Evolutionary conservation across 2,329 filamentous ascomycete genomes (phyloP), one percentile per base, ranked within the genome.

Genomic region (Aspergillus costaricaensis): DNA sequence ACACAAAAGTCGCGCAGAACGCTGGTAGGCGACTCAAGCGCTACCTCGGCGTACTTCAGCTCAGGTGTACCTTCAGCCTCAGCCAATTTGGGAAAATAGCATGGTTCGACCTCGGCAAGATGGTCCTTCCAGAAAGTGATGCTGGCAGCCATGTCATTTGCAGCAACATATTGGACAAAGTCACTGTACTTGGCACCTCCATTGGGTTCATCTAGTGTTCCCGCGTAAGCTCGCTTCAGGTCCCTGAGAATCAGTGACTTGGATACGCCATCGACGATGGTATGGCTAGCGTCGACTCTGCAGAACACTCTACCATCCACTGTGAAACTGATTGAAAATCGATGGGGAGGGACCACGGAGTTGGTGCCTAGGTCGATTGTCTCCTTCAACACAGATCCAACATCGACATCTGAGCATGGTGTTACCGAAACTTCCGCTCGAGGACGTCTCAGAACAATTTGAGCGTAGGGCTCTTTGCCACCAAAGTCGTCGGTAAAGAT

Each of bases 371-470:
- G 38, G 21, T 19, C 25, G 8, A 52, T 36, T 3, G 19, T 36
- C 55, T 19, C 47, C 36, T 10, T 12, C 7, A 52, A 12, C 19
- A 39, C 15, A 25, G 48, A 25, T 3, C 32, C 23, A 9, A 58
- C 36, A 6, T n/a, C 23, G 30, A 27, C 27, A 17, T 50, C 27
- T n/a, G 47, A 27, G 25, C 8, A 50, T 10, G 27, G 47, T 6
- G 25, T 50, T 23, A n/a, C 68, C 60, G 48, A 58, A 53, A 25
- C 50, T 54, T n/a, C 57, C 3, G 38, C 30, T n/a, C 21, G 27
- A 10, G 61, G 52, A 3, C 60, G 54, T 43, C 63, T 66, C 36
- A 71, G 47, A 30, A 71, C 66, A n/a, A 70, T 55, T 36, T 71
- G 69, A 10, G 69, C 66, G 32, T 62, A 62, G 21, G 53, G 39